Evolutionary conservation across 2,329 filamentous ascomycete species (phyloP).

Genomic region (Epichloe typhina): DNA sequence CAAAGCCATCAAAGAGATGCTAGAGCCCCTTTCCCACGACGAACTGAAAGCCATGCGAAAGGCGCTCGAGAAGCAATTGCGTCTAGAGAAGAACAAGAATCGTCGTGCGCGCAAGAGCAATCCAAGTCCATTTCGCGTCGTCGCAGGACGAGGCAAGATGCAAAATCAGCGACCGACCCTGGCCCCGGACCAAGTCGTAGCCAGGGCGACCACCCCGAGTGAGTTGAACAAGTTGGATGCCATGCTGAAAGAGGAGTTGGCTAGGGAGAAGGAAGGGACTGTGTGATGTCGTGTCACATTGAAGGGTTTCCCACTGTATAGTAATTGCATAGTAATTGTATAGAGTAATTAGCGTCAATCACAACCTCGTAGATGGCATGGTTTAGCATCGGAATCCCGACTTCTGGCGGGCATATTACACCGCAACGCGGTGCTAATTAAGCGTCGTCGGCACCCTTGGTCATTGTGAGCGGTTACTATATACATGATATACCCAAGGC

Average conservation of each 20-base stretch:
- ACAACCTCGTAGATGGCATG: too few relatives aligned
- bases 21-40: conserved; percentile 17
- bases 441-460: too few relatives aligned
- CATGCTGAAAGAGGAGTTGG: conserved; percentile 1
- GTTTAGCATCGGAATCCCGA: too few relatives aligned
- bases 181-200: background rate
- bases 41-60: conserved; percentile 16
- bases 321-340: background rate
- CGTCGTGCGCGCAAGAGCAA: background rate
- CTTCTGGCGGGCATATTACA: too few relatives aligned
- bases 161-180: background rate
- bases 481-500: too few relatives aligned
- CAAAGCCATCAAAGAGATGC: conserved; percentile 16
- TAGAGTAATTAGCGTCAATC: too few relatives aligned
- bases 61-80: conserved; percentile 10
- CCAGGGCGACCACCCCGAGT: background rate
- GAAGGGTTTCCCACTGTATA: background rate
- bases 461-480: too few relatives aligned
- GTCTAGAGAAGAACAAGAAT: background rate
- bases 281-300: background rate
- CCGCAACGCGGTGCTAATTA: too few relatives aligned
- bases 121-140: conserved; percentile 6
- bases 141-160: background rate
- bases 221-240: conserved; percentile 5
- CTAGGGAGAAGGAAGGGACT: background rate